A percentile compares a stretch with the other conserved stretches of the same genome.
Evolutionary conservation across 441 rosid genomes (phyloP).

Genomic region (Capsella rubella): DNA sequence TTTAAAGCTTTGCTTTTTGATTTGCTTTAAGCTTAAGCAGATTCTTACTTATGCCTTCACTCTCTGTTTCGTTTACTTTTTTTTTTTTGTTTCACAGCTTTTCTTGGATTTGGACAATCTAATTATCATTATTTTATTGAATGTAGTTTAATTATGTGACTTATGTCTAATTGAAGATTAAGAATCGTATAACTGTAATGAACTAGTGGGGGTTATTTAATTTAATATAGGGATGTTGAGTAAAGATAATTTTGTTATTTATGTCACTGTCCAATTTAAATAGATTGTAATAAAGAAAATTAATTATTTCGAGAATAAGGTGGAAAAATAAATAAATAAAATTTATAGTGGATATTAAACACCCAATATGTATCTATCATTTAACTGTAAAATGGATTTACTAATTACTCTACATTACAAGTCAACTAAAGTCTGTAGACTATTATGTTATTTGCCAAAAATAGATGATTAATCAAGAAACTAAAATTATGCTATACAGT

Average conservation of each 20-base stretch:
- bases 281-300: background rate
- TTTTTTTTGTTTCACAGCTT: background rate
- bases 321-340: no score
- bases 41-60: slow-evolving; percentile 18
- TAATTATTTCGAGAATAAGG: no score
- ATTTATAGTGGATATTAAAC: slow-evolving; percentile 1
- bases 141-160: background rate
- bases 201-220: slow-evolving; percentile 22
- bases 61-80: slow-evolving; percentile 30
- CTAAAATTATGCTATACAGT: no score
- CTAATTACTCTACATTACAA: background rate
- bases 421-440: no score
- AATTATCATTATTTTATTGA: slow-evolving; percentile 20
- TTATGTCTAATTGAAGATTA: background rate
- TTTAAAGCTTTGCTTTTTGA: slow-evolving; percentile 36
- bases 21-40: slow-evolving; percentile 32
- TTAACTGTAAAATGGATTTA: slow-evolving; percentile 1
- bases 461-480: background rate
- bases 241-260: slow-evolving; percentile 27
- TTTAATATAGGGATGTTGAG: background rate
- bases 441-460: background rate
- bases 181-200: background rate
- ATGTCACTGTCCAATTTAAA: slow-evolving; percentile 26
- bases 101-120: slow-evolving; percentile 46
- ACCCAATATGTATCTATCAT: background rate